Conservation (phyloP, 257 asterid genomes). For the Przewalskia tangutica region DNA sequence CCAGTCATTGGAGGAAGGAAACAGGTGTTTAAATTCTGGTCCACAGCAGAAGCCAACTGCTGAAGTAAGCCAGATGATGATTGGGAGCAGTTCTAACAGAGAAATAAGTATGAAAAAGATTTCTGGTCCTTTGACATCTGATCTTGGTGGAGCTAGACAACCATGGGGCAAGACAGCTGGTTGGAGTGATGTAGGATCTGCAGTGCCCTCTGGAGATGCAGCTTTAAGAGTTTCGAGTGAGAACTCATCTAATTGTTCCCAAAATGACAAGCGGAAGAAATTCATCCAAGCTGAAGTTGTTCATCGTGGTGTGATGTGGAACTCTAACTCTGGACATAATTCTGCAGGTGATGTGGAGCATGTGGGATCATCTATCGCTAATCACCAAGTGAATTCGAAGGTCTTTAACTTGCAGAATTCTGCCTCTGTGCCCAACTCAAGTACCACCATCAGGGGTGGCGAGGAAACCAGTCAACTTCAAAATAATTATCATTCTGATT, state of each 20-base stretch:
- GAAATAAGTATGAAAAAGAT: conserved; percentile 17
- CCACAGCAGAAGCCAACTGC: conserved; percentile 10
- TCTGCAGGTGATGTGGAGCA: conserved; percentile 29
- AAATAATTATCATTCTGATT: conserved; percentile 33
- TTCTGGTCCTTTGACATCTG: conserved; percentile 28
- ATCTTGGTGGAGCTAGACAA: conserved; percentile 28
- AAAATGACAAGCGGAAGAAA: conserved; percentile 22
- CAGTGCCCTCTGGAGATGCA: conserved; percentile 35
- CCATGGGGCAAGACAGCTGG: conserved; percentile 30
- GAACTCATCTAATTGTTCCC: conserved; percentile 28
- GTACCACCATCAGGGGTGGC: conserved; percentile 23
- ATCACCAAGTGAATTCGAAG: conserved; percentile 31
- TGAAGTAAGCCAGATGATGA: conserved; percentile 27
- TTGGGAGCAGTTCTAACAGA: conserved; percentile 26
- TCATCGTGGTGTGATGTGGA: conserved; percentile 35
- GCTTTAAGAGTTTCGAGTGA: conserved; percentile 21
- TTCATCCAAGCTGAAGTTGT: conserved; percentile 23
- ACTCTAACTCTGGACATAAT: conserved; percentile 32
- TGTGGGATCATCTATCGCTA: conserved; percentile 26
- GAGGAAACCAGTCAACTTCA: conserved; percentile 39
- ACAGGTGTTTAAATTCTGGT: conserved; percentile 1
- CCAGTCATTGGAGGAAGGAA: conserved; percentile 8
- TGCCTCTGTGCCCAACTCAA: conserved; percentile 26
- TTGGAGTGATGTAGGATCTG: conserved; percentile 42
- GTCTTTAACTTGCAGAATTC: conserved; percentile 30